Evolutionary conservation across 257 asterid genomes (phyloP).

Genomic region (Ligustrum vulgare): DNA sequence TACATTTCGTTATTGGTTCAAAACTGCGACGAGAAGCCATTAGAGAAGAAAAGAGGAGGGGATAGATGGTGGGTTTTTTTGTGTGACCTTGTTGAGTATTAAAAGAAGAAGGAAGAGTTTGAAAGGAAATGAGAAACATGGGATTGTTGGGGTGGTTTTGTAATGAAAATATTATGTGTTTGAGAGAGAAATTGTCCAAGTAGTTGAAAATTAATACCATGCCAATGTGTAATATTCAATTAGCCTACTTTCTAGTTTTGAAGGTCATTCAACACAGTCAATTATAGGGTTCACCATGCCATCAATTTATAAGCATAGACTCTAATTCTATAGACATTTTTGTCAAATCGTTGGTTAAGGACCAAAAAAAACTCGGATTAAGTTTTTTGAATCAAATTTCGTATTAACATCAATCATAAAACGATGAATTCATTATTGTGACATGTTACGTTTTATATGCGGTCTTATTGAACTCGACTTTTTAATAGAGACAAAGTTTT

Average conservation of each 20-base stretch:
- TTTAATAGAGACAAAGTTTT: no score
- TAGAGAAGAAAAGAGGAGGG: background rate
- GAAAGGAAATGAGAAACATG: conserved; percentile 48
- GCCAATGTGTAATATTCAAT: conserved; percentile 58
- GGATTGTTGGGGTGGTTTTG: conserved; percentile 29
- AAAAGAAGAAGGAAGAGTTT: conserved; percentile 35
- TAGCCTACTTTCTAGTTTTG: conserved; percentile 71
- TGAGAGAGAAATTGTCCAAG: conserved; percentile 43
- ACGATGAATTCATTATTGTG: no score
- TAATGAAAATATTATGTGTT: conserved; percentile 49
- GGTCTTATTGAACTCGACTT: no score
- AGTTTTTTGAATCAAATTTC: no score
- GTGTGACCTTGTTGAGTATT: conserved; percentile 25
- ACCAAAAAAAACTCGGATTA: no score
- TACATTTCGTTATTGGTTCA: conserved; percentile 58
- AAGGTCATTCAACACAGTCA: conserved; percentile 37
- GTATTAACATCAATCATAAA: no score
- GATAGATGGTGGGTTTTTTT: background rate
- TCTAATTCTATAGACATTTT: no score
- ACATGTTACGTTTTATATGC: no score
- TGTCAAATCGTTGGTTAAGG: no score
- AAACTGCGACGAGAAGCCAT: conserved; percentile 56
- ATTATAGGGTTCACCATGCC: conserved; percentile 19
- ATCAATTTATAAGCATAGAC: no score
- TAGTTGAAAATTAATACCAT: conserved; percentile 45